A percentile compares a stretch with the other conserved stretches of the same genome.
These are phyloP conservation scores for Aspergillus sp. DNA, from an alignment of 2,329 filamentous ascomycete genomes.

Conservation along the genomic window DNA sequence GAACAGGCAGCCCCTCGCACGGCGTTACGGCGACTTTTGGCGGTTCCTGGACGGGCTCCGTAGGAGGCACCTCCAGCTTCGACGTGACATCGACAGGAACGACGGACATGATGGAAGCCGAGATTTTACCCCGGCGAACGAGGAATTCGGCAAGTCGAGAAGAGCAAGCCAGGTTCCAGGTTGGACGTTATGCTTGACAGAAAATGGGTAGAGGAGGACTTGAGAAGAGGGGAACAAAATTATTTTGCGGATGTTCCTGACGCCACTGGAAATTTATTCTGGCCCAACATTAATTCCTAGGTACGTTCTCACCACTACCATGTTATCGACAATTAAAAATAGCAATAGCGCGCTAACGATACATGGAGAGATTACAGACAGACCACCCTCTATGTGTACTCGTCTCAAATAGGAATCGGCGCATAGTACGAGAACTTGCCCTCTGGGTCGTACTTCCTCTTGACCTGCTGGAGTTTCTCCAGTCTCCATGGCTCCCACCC, in stretches of 20 bases:
- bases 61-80: conserved; percentile 25
- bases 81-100: conserved; percentile 29
- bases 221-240: not conserved
- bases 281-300: not conserved
- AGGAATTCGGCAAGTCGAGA: conserved; percentile 41
- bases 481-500: conserved; percentile 53
- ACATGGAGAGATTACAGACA: not conserved
- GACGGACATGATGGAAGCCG: conserved; percentile 39
- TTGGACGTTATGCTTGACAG: not conserved
- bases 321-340: not conserved
- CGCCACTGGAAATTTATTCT: conserved; percentile 1
- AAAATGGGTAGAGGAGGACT: not conserved
- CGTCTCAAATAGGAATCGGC: conserved; percentile 6
- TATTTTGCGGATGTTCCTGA: conserved; percentile 6
- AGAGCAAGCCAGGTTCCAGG: conserved; percentile 35
- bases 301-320: not conserved
- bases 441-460: conserved; percentile 31
- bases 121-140: conserved; percentile 35
- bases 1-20: conserved; percentile 58
- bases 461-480: conserved; percentile 39
- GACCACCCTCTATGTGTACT: not conserved
- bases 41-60: conserved; percentile 23
- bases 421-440: conserved; percentile 7
- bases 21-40: conserved; percentile 29
- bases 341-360: not conserved